These are phyloP conservation scores for Candida wancherniae DNA, from an alignment of 805 yeast genomes.

Conservation along the genomic window DNA sequence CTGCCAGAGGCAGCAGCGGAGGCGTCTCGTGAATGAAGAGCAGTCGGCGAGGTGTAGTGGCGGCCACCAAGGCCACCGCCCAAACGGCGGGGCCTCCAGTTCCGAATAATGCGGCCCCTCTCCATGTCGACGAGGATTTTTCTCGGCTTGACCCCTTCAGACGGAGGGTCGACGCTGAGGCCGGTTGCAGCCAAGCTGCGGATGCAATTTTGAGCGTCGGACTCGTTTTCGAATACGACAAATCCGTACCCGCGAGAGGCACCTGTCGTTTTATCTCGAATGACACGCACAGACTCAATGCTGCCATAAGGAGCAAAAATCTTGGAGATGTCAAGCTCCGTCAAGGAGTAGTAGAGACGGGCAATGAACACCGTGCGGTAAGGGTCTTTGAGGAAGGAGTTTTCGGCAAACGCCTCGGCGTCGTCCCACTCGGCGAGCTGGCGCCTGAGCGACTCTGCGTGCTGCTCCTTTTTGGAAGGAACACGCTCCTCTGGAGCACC, in stretches of 20 bases:
- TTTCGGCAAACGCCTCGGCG: slow-evolving; percentile 14
- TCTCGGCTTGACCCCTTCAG: slow-evolving; percentile 41
- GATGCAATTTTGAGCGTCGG: slow-evolving; percentile 58
- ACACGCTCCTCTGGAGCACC: neutral
- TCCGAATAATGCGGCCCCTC: slow-evolving; percentile 58
- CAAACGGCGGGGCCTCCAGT: slow-evolving; percentile 68
- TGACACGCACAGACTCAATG: slow-evolving; percentile 49
- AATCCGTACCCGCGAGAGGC: slow-evolving; percentile 82
- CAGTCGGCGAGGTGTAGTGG: slow-evolving; percentile 44
- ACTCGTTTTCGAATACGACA: slow-evolving; percentile 58
- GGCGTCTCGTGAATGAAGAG: slow-evolving; percentile 20
- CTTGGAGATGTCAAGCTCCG: slow-evolving; percentile 65
- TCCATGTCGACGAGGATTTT: slow-evolving; percentile 66
- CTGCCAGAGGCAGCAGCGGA: slow-evolving; percentile 35
- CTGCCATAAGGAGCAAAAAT: slow-evolving; percentile 63
- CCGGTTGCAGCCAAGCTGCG: slow-evolving; percentile 50
- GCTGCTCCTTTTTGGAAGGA: slow-evolving; percentile 5
- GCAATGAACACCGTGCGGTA: slow-evolving; percentile 73
- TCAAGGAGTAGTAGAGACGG: slow-evolving; percentile 57
- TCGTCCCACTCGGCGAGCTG: slow-evolving; percentile 19
- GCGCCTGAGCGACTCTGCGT: slow-evolving; percentile 11
- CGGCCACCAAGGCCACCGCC: slow-evolving; percentile 96
- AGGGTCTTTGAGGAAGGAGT: slow-evolving; percentile 48
- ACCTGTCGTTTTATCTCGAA: slow-evolving; percentile 32
- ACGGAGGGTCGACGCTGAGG: slow-evolving; percentile 20